Evolutionary conservation across 2,329 filamentous ascomycete species (phyloP), one percentile per base, ranked within the genome.

Genomic region (Sarocladium oryzae): DNA sequence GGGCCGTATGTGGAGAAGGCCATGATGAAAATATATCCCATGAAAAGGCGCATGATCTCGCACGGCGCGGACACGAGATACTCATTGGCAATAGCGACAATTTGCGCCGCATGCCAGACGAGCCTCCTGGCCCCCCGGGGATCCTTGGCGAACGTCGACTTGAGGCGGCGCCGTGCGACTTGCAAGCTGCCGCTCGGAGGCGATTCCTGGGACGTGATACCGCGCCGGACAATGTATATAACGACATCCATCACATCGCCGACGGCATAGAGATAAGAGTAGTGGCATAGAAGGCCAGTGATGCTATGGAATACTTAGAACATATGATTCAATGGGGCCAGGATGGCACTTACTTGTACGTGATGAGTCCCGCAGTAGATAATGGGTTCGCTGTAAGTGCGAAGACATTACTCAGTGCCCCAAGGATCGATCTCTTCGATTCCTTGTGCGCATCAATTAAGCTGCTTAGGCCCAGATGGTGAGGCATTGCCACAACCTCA

Each of bases 21-120:
- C 26, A 43, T 51, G 10, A 66, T 55, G 40, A 61, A 61, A 9
- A 61, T 58, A 45, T 62, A 66, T 48, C 61, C 62, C 58, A 63
- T 64, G 50, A 66, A 66, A 2, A 65, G 32, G 5, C 63, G 60
- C 56, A 66, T 57, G 26, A 63, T 61, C 40, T 65, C 63, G 40
- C 61, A 64, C 1, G 64, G 63, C 1, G 62, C 56, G 13, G 62
- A 62, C 13, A 62, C 61, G 1, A 61, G 43, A 38, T 62, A 62
- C 28, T 64, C 61, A 41, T 60, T 60, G 32, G 63, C 61, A 2
- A 61, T 56, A 9, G 59, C 58, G 4, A 63, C 54, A 15, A 66
- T 66, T 24, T 65, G 62, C 1, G 60, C 61, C 1, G 63, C 62
- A 46, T 64, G 63, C 57, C 58, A 64, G 8, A 59, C 54, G 6